Conservation (phyloP, 306 rosid species). For the Rubus parviflorus region DNA sequence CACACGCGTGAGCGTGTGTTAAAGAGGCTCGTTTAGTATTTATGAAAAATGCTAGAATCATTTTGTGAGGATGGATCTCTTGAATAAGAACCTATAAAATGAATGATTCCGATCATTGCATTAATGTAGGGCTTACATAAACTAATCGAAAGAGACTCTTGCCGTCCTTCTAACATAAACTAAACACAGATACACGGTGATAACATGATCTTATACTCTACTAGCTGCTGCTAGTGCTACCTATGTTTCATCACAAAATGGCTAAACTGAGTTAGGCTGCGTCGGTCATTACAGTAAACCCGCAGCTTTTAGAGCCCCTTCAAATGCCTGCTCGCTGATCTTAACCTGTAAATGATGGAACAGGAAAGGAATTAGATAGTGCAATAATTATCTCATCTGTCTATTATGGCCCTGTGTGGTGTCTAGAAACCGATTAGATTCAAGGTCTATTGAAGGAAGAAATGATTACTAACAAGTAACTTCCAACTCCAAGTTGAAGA, state of each 20-base stretch:
- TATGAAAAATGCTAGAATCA: too few relatives aligned
- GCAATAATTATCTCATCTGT: background rate
- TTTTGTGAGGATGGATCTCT: too few relatives aligned
- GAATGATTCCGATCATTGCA: background rate
- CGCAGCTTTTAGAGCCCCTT: constrained; percentile 54
- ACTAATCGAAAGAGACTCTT: background rate
- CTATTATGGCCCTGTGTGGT: background rate
- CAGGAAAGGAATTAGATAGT: background rate
- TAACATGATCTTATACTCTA: background rate
- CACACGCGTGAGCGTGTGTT: too few relatives aligned
- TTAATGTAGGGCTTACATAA: background rate
- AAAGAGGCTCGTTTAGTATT: too few relatives aligned
- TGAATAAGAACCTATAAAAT: background rate
- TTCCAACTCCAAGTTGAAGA: background rate
- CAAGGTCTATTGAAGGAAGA: background rate
- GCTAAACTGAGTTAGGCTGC: background rate
- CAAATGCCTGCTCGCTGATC: constrained; percentile 33
- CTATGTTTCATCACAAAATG: background rate
- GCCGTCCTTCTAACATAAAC: background rate
- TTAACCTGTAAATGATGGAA: constrained; percentile 25
- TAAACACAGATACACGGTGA: background rate
- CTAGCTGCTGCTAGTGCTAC: background rate
- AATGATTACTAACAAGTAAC: background rate
- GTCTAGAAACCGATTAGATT: background rate
- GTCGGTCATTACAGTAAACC: constrained; percentile 42